phyloP scores from a whole-genome alignment of 306 rosid genomes.

The Senna siamea region DNA sequence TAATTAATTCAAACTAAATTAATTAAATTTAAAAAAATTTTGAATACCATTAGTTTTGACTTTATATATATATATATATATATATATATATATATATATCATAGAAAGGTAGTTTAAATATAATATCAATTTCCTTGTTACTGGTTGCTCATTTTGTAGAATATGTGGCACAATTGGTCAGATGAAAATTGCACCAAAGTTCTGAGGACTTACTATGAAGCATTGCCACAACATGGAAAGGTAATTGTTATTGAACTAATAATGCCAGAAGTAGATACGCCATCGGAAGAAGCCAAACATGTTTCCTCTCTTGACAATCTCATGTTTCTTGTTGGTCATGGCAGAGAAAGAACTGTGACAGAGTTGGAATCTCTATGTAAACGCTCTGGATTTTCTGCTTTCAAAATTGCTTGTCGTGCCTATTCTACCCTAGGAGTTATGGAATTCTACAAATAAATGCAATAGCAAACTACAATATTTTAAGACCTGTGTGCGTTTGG shows the following conservation, averaged over 20 bases:
- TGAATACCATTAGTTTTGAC: too few relatives aligned
- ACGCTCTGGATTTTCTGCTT: not conserved
- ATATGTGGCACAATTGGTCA: slow-evolving; percentile 16
- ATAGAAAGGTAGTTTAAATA: too few relatives aligned
- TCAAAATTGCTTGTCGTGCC: not conserved
- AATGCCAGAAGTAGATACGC: not conserved
- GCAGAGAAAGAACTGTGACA: not conserved
- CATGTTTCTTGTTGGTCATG: not conserved
- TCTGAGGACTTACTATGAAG: slow-evolving; percentile 24
- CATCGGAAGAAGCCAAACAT: not conserved
- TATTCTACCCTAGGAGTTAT: not conserved
- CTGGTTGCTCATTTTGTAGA: not conserved
- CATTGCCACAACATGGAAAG: not conserved
- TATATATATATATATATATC: too few relatives aligned
- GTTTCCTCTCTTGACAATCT: not conserved
- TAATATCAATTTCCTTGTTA: too few relatives aligned
- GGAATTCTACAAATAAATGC: not conserved
- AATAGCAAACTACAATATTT: too few relatives aligned
- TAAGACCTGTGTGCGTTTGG: too few relatives aligned
- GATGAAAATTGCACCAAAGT: slow-evolving; percentile 22
- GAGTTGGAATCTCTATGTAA: not conserved
- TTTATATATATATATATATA: too few relatives aligned
- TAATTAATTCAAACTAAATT: too few relatives aligned
- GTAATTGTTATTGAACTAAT: not conserved
- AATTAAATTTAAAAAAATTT: too few relatives aligned